Base-by-base conservation (phyloP, 306 rosid genomes). In the Pyrus pyrifolia region DNA sequence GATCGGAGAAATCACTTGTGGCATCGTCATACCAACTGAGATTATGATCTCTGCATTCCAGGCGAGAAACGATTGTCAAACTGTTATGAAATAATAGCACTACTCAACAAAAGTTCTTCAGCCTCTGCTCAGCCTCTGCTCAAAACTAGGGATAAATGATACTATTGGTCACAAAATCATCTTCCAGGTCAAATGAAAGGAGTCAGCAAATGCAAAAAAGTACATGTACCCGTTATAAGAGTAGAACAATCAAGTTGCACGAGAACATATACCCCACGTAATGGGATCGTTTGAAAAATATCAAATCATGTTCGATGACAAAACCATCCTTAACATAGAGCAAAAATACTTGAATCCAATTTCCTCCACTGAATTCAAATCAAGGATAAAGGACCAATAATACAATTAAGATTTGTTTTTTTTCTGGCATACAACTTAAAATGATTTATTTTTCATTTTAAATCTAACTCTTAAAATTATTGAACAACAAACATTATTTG, bases 1-100 rank as follows among this genome's bases (percentile, higher is more conserved):
- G 22, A 79, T 35, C 1, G 93, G 95, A 76, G 98, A 89, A 68
- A 93, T 91, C 81, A 82, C 78, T 76, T 87, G 95, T 9, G 98
- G 98, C 98, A 93, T 91, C 4, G 98, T 85, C 98, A 93, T 93
- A 67, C 98, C 96, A 23, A 91, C 96, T 21, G 98, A 93, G 81
- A 93, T 91, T 74, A 93, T 89, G 78, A 91, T 91, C 86, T 91
- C 98, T 93, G 96, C 90, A 85, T 49, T 21, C 53, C 53, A 30
- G 67, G 64, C 68, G 14, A 40, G 63, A 78, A 66, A 21, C 11
- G 15, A 31, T 30, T 44, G 64, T 80, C 73, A 68, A 72, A 49
- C 17, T 23, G 38, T 33, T n/a, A 38, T 38, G 40, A 60, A 60
- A 35, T 11, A 10, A 74, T 33, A 49, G 42, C 25, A 4, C 67